Base-by-base conservation (phyloP, 1,284 basidiomycete genomes). In the Pseudozyma tsukubaensis region DNA sequence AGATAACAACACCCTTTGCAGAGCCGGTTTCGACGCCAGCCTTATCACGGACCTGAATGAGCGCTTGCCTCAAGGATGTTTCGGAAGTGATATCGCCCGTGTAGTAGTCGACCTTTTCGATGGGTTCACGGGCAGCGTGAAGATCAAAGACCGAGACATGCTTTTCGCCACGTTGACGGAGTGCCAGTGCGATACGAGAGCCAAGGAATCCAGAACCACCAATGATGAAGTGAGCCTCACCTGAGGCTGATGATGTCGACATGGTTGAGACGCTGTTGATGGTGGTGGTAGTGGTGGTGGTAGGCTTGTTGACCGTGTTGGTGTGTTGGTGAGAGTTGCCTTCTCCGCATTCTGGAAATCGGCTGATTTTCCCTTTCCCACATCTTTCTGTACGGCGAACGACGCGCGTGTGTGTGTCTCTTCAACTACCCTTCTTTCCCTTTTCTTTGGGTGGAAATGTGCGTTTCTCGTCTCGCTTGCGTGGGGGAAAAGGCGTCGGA, bases 1-100 rank as follows among this genome's bases (percentile, higher is more conserved):
- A 94, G 67, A 98, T 70, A 43, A 82, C 77, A 24, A 78, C 69
- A 19, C 72, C 72, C 47, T 64, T 71, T 42, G 11, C 29, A 4
- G 49, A 42, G 10, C 62, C 67, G 7, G 62, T 59, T 29, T 83
- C 62, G 43, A 77, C 57, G 11, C 68, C 72, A 9, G 59, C 56
- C 39, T 74, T 63, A 39, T 75, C 72, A 32, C 72, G 59, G 4
- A 55, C 68, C 61, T 75, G 59, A 37, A 75, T 75, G 42, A 75
- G 53, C 14, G 72, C 68, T 12, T 75, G 24, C 6, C 72, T 63
- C 12, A 75, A 54, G 13, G 72, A 70, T 0, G 63, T 42, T 24
- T 71, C 67, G 44, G 68, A 75, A 10, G 83, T 84, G 47, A 84
- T 77, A 62, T 84, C 83, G 39, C 80, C 82, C 3, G 75, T 74